phyloP scores from a whole-genome alignment of 176 grass and related monocot genomes.

The Thalia dealbata region DNA sequence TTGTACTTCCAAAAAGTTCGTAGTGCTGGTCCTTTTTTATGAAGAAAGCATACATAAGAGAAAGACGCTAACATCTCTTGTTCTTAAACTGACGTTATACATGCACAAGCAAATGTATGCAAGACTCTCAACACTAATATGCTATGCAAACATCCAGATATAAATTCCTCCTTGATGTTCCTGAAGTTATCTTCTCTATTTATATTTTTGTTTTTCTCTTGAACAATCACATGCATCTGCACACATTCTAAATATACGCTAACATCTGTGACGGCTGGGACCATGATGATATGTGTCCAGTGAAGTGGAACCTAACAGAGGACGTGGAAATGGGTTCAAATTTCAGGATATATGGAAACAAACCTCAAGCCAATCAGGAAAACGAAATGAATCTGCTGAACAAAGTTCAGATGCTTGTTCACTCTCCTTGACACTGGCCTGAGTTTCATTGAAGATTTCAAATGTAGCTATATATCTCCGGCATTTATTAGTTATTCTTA shows the following conservation, averaged over 20 bases:
- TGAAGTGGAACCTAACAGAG: too few species aligned
- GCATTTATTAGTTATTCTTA: slow-evolving; percentile 66
- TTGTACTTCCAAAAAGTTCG: too few species aligned
- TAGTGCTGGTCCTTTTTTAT: neutral
- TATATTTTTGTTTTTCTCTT: neutral
- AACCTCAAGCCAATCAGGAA: slow-evolving; percentile 85
- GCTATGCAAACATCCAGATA: neutral
- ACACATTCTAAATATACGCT: too few species aligned
- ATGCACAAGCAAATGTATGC: neutral
- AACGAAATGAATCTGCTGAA: slow-evolving; percentile 26
- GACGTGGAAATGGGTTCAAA: neutral
- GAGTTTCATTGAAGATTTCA: slow-evolving; percentile 31
- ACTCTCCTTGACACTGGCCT: slow-evolving; percentile 16
- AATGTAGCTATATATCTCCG: slow-evolving; percentile 34
- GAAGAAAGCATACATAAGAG: neutral
- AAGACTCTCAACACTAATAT: neutral
- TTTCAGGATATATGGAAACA: slow-evolving; percentile 2
- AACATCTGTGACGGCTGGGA: too few species aligned
- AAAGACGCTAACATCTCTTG: neutral
- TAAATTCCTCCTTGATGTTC: neutral
- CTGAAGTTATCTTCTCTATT: neutral
- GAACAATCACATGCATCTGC: too few species aligned
- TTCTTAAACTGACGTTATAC: neutral
- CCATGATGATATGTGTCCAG: too few species aligned
- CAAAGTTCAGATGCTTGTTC: slow-evolving; percentile 8